Evolutionary conservation across 1,139 yeast species (phyloP), one percentile per base, ranked within the genome.

Genomic region (Nakaseomyces bracarensis): DNA sequence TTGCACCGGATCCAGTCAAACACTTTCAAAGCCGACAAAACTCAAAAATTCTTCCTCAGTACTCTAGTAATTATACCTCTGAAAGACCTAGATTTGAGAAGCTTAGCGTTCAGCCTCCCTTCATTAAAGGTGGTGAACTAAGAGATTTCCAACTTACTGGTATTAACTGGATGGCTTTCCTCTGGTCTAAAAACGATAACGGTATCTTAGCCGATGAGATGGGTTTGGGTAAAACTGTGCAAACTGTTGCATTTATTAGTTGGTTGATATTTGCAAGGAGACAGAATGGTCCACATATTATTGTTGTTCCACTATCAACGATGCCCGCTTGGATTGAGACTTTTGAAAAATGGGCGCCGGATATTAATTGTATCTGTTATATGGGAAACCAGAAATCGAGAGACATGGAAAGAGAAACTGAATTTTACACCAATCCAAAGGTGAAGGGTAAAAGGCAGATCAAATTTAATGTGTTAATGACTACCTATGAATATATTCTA

Each of bases 261-360:
- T 91, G 97, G 97, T 72, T 93, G 41, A 79, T 91, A 23, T 91
- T 82, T 61, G 93, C 96, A 5, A 76, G 98, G 61, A 76, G 95
- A 62, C 97, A 89, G 59, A 84, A 89, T 63, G 98, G 98, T 7
- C 98, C 99, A 1, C 96, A 91, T 64, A 64, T 89, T 38, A 89
- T 89, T 21, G 98, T 93, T 29, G 99, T 93, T 9, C 99, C 99
- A 0, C 69, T 93, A 49, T 85, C 96, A 1, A 93, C 99, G 0
- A 79, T 93, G 44, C 96, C 97, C 1, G 95, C 98, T 0, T 93
- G 99, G 99, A 97, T 91, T 66, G 98, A 93, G 58, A 93, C 98
- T 2, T 83, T 93, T 63, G 98, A 91, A 56, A 77, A 81, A 57
- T 93, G 99, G 99, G 77, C 98, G 0, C 97, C 98, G 1, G 98